Base-by-base conservation (phyloP, 75 land plant species). In the Cupressus sempervirens region DNA sequence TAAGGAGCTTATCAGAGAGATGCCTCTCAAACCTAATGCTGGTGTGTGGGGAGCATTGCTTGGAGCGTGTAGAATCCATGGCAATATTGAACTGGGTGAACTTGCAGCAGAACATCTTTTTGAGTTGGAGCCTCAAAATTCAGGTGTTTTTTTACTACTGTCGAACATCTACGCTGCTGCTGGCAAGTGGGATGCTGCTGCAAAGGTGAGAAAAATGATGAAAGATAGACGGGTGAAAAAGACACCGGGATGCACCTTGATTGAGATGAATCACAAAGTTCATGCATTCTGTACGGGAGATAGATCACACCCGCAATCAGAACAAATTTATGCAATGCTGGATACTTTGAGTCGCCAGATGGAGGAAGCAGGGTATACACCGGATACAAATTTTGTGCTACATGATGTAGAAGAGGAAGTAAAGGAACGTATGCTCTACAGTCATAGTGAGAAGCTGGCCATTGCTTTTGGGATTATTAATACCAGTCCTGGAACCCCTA, bases 1-100 rank as follows among this genome's bases (percentile, higher is more conserved):
- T 0, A 81, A 54, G 16, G 76, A 82, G 4, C 74, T 87, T 41
- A 62, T 88, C 12, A 20, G 68, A 13, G 11, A 54, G 32, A 68
- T 56, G 68, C 70, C 87, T 30, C 1, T 43, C 10, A 26, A 77
- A 68, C 48, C 56, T 41, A 81, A 75, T 67, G 43, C 73, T 12
- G 84, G 79, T 29, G 80, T 87, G 32, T 89, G 86, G 90, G 86
- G 90, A n/a, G 90, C 87, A 20, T 73, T 91, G 48, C 86, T 89
- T 53, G 84, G 86, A 81, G 90, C 90, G 29, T 87, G 88, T 67
- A 81, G 41, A 35, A 84, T 87, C 79, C 83, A 86, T 80, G 83
- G 72, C 5, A 41, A 90, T 84, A 38, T 88, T 36, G 46, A 84
- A 12, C 46, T 86, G 40, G 89, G 87, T 10, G 83, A 84, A 80